Evolutionary conservation across 2,329 filamentous ascomycete species (phyloP).

Genomic region (Claviceps sp.): DNA sequence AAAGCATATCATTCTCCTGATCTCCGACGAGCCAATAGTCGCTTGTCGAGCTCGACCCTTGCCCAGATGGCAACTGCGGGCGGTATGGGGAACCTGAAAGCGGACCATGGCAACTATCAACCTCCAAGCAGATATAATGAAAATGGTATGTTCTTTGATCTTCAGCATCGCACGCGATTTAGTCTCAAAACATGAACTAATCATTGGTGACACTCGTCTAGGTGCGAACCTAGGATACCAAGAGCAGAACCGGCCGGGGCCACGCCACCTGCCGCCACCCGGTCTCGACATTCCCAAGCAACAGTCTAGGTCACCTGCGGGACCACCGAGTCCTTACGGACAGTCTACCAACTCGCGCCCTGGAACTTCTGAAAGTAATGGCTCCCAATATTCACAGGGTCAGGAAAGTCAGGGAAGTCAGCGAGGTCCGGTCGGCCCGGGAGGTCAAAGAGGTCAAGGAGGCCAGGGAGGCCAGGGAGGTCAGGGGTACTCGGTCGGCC

Average conservation of each 20-base stretch:
- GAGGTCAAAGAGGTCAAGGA: too few species aligned
- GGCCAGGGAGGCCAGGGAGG: too few species aligned
- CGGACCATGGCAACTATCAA: constrained; percentile 17
- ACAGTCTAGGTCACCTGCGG: constrained; percentile 32
- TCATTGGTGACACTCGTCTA: constrained; percentile 37
- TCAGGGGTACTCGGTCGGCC: too few species aligned
- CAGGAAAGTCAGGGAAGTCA: background rate
- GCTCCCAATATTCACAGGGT: constrained; percentile 16
- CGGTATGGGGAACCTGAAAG: constrained; percentile 31
- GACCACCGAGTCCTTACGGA: constrained; percentile 19
- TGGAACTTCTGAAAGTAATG: constrained; percentile 19
- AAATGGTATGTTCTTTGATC: constrained; percentile 23
- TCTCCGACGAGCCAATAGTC: constrained; percentile 66
- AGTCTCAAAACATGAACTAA: constrained; percentile 41
- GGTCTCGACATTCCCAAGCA: constrained; percentile 26
- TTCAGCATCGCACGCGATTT: constrained; percentile 36
- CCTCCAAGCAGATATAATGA: constrained; percentile 19
- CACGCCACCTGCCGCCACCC: constrained; percentile 25
- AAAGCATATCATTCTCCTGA: constrained; percentile 63
- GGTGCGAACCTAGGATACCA: constrained; percentile 29
- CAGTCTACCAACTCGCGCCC: constrained; percentile 19
- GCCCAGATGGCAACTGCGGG: constrained; percentile 64
- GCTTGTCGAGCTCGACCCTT: constrained; percentile 71
- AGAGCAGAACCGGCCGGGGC: constrained; percentile 20
- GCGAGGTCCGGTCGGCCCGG: too few species aligned